Base-by-base conservation (phyloP, 2,329 filamentous ascomycete genomes). In the Scedosporium minutisporum region DNA sequence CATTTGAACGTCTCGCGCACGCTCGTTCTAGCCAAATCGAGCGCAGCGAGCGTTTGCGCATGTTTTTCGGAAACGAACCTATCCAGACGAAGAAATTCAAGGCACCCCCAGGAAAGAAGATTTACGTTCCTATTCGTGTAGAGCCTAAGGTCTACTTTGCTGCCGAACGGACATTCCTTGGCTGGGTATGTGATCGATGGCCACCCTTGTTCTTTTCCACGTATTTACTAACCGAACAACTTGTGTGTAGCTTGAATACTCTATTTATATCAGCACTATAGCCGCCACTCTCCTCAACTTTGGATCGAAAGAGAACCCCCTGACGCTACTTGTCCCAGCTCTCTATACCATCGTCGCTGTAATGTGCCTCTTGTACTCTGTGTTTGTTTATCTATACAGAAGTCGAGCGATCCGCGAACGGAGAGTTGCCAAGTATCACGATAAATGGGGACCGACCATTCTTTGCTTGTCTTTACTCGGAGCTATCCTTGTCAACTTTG, bases 71-170 rank as follows among this genome's bases (percentile, higher is more conserved):
- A 6, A 71, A 74, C 59, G 75, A 81, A 69, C 68, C 86, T 76
- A 80, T 87, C 27, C 79, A 82, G 66, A 78, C 74, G 33, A 83
- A 80, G 73, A 80, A 76, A 68, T 85, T 92, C 77, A 87, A 86
- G 72, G 89, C 90, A 7, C 90, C 90, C 12, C 87, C 85, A 73
- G 90, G 90, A 62, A 93, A 93, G 84, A 90, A 90, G 74, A 97
- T 99, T 64, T 93, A 97, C 70, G 95, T 99, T 25, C 93, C 93
- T 14, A 88, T 97, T 62, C 87, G 95, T 58, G 93, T 99, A 41
- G 95, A 99, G 75, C 95, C 95, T 41, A 99, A 99, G 77, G 95
- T 99, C 60, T 96, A 92, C 75, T 96, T 99, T 72, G 95, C 95
- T 23, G 93, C 92, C 0, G 95, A 99, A 76, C 86, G 95, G 66